These are phyloP conservation scores for Annona cherimola DNA, from an alignment of 164 flowering plant species.

Conservation along the genomic window DNA sequence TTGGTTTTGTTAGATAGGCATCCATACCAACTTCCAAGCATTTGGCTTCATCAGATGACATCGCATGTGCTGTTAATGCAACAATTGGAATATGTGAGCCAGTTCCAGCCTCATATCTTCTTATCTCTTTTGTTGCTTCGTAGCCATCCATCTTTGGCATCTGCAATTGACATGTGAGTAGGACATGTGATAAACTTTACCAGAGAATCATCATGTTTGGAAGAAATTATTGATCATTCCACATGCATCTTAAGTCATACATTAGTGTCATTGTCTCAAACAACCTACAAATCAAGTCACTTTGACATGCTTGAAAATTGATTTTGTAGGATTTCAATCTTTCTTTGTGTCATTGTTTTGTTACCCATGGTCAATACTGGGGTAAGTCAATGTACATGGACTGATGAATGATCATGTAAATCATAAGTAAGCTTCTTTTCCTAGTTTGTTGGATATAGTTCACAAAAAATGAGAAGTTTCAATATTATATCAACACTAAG, in stretches of 20 bases:
- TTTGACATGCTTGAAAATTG: background rate
- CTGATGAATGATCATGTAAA: background rate
- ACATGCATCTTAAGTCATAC: background rate
- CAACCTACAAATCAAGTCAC: background rate
- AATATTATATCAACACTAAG: background rate
- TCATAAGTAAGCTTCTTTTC: background rate
- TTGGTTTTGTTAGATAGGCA: conserved; percentile 93
- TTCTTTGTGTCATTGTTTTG: too few relatives aligned
- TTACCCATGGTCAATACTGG: background rate
- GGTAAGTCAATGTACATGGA: background rate
- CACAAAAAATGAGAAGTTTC: background rate
- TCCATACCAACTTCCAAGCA: conserved; percentile 98
- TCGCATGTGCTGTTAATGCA: conserved; percentile 96
- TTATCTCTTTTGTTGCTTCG: conserved; percentile 86
- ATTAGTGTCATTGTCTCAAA: background rate
- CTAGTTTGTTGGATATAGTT: background rate
- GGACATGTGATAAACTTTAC: background rate
- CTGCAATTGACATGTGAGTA: conserved; percentile 28
- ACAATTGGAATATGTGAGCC: conserved; percentile 77
- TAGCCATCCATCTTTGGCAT: conserved; percentile 99
- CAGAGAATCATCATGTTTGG: background rate
- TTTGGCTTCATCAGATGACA: conserved; percentile 96
- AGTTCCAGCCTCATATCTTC: conserved; percentile 62
- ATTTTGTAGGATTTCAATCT: background rate
- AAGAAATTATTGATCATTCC: background rate